Evolutionary conservation across 352 stramenopile species (phyloP), one percentile per base, ranked within the genome.

Genomic region (Saprolegnia diclina): DNA sequence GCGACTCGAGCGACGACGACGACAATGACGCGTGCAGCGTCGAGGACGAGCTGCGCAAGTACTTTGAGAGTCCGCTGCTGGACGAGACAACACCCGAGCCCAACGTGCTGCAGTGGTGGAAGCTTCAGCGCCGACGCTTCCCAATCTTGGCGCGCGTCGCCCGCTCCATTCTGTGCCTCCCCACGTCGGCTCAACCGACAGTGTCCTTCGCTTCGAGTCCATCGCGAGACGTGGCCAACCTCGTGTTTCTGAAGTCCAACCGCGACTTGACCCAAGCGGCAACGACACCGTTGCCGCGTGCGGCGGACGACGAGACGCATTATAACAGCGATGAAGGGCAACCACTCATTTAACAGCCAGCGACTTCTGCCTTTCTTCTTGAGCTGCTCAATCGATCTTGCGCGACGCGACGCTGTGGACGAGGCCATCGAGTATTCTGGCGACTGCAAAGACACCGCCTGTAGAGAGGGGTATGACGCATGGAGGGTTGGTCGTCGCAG

Each of bases 361-460:
- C 18, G 42, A n/a, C 18, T 48, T 48, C 42, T n/a, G 2, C 18
- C 35, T 59, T 4, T 24, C n/a, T 59, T 19, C 35, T 59, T 3
- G 3, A 9, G 24, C 2, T 16, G 52, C 35, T 59, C 52, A 95
- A 66, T 95, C 87, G 64, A 91, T 67, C 72, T 95, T 95, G 76
- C 91, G 92, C 61, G 87, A 93, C 18, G 59, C 48, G 55, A 94
- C 84, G 66, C 85, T 93, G 81, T 95, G 93, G 76, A 95, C 91
- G 56, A 85, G 81, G 26, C 85, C 74, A 62, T 95, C 87, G 64
- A 95, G 81, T 81, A 95, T 95, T 38, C 87, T 82, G 9, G 87
- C 87, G 53, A 95, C 87, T 46, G 87, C 87, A 65, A 95, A 92
- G 54, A 95, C 85, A 22, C 87, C 87, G 32, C 52, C 52, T 65